Evolutionary conservation across 306 rosid species (phyloP), one percentile per base, ranked within the genome.

Genomic region (Echinosophora koreensis): DNA sequence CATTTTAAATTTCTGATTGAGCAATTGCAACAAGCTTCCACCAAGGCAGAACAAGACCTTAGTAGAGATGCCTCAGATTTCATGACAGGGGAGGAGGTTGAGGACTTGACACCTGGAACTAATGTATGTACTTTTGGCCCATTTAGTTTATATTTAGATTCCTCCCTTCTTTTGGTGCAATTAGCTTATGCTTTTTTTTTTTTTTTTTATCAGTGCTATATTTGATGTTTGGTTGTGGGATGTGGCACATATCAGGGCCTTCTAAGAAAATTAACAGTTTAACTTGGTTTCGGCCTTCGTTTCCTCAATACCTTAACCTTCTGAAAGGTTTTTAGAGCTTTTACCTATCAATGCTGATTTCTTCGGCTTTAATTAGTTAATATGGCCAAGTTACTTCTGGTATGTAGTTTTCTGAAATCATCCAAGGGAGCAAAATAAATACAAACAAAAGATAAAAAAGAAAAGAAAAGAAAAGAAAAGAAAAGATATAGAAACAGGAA

Each of bases 1-100:
- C 92, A 84, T 58, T 90, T 83, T 69, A 66, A 87, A 54, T 54
- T 70, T 62, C 75, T 87, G 76, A 85, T 92, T 59, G 92, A 87
- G 79, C 87, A 61, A 66, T 86, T 89, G 83, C 83, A 85, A 78
- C 84, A 84, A 89, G 86, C 62, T 65, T 85, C 96, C 79, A 70
- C 76, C 47, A 85, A 85, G 83, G 84, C 65, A 81, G 89, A 94
- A 79, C 77, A 77, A 41, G 89, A 90, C 63, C 50, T 77, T 6
- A 18, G 52, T 64, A 76, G n/a, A 76, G 89, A 90, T 27, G 89
- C 82, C 44, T 59, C 85, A 47, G 88, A 52, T 88, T 84, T 66
- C 38, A 44, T 65, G 76, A 63, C 72, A 0, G 85, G 56, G 38
- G 88, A 85, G 71, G 91, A 87, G 81, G 83, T 59, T 59, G 82